A percentile compares a stretch with the other conserved stretches of the same genome.
Conservation (phyloP, 192 early-diverging fungal genomes). For the Backusella morwellensis region DNA sequence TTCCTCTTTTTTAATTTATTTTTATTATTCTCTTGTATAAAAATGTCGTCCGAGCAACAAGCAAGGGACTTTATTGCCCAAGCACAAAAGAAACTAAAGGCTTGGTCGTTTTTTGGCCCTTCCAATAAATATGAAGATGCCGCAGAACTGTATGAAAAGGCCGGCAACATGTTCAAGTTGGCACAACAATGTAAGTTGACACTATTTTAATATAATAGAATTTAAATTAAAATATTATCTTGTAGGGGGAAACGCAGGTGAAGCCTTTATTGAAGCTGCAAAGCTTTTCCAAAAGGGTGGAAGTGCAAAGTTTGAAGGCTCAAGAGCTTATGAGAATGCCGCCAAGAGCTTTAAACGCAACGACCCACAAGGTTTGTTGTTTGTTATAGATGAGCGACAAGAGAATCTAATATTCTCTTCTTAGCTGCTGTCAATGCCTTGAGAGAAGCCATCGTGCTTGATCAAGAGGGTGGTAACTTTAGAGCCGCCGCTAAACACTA, state of each 20-base stretch:
- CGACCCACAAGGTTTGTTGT: slow-evolving; percentile 64
- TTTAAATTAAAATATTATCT: slow-evolving; percentile 7
- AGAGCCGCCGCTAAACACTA: slow-evolving; percentile 88
- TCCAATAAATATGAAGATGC: slow-evolving; percentile 94
- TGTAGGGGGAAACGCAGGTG: slow-evolving; percentile 90
- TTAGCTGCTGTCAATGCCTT: slow-evolving; percentile 66
- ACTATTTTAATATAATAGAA: too few relatives aligned
- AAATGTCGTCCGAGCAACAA: slow-evolving; percentile 50
- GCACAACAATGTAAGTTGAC: slow-evolving; percentile 77
- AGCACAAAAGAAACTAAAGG: slow-evolving; percentile 68
- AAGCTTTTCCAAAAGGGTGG: slow-evolving; percentile 67
- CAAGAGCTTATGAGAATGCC: slow-evolving; percentile 80
- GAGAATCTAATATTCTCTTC: background rate
- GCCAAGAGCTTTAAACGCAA: slow-evolving; percentile 89
- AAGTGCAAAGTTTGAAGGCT: slow-evolving; percentile 84
- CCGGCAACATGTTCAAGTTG: slow-evolving; percentile 92
- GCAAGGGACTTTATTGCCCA: slow-evolving; percentile 59
- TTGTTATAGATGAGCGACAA: background rate
- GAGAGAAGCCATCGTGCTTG: slow-evolving; percentile 74
- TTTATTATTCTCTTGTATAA: background rate
- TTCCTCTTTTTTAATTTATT: background rate
- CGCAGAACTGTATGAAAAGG: slow-evolving; percentile 87
- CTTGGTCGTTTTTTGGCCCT: slow-evolving; percentile 64
- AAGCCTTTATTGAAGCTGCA: slow-evolving; percentile 86
- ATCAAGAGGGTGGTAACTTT: slow-evolving; percentile 86